phyloP scores from a whole-genome alignment of 192 early-diverging fungal species.

The Backusella westeae region DNA sequence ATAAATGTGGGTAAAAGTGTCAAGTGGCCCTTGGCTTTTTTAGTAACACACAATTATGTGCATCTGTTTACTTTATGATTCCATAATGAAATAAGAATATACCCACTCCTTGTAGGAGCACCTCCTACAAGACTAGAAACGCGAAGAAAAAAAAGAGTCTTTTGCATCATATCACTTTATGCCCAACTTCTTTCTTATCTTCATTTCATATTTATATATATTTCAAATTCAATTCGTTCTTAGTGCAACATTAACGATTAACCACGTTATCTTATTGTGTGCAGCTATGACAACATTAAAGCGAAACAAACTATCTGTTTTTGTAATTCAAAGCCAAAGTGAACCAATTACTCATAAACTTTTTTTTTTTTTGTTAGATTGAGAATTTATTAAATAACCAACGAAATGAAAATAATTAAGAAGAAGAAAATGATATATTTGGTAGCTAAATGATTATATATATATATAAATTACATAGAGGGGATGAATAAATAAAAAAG shows the following conservation, averaged over 20 bases:
- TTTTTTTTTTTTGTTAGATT: background rate
- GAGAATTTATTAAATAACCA: background rate
- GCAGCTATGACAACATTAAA: background rate
- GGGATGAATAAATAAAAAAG: background rate
- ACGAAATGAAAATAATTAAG: background rate
- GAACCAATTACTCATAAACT: background rate
- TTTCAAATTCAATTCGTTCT: background rate
- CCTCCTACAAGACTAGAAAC: background rate
- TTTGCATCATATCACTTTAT: background rate
- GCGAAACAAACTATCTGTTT: background rate
- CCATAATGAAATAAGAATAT: background rate
- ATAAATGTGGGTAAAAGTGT: background rate
- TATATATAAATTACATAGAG: background rate
- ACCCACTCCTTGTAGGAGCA: background rate
- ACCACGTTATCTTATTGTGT: conserved; percentile 6
- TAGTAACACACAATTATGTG: background rate
- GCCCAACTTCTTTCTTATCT: background rate
- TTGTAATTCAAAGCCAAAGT: background rate
- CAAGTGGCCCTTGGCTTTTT: conserved; percentile 3
- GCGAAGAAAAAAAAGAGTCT: background rate
- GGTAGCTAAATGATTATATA: conserved; percentile 3
- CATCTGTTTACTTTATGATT: background rate
- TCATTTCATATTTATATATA: background rate
- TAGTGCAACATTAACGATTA: background rate
- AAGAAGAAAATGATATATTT: background rate